Base-by-base conservation (phyloP, 78 protist genomes). In the Dictyostelium firmibasis region DNA sequence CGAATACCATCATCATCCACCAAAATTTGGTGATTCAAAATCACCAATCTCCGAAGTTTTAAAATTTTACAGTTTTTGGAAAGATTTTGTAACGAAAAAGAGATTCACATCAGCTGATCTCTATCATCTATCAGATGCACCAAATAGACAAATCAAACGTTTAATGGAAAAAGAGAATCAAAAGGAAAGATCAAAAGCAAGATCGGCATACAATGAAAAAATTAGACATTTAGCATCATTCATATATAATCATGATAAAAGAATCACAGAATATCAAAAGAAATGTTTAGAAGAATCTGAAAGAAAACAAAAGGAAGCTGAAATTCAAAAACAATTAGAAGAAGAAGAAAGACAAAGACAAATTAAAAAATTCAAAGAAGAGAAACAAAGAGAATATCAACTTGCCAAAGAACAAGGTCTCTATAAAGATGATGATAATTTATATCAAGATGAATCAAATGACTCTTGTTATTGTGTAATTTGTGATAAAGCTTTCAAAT, bases 131-230 rank as follows among this genome's bases (percentile, higher is more conserved):
- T 64, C 75, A 20, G 97, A 96, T 25, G 97, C 96, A 9, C 94
- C 96, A 44, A 84, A 95, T 77, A 70, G 98, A 11, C 72, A 78
- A 75, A 43, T 89, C 23, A 91, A 91, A 76, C 81, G 99, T 38
- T 82, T 91, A 20, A 96, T 97, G 81, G 99, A 97, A 86, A 93
- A 95, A 82, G 98, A 96, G 67, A 98, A 98, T 91, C 60, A 86
- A 69, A 96, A 96, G 57, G 96, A 86, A 70, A 62, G 99, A 13
- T 53, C 11, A 0, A 50, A 20, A 25, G 95, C 91, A 18, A 16
- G 78, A 43, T 25, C 64, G 2, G 86, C 62, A 38, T 91, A 43
- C 43, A 85, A 94, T 50, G 96, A 91, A 11, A 35, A 44, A 18
- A 95, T 96, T 20, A 76, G 96, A 77, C 92, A 96, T 47, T 47